These are phyloP conservation scores for Annulohypoxylon bovei DNA, from an alignment of 495 filamentous ascomycete species.

Conservation along the genomic window DNA sequence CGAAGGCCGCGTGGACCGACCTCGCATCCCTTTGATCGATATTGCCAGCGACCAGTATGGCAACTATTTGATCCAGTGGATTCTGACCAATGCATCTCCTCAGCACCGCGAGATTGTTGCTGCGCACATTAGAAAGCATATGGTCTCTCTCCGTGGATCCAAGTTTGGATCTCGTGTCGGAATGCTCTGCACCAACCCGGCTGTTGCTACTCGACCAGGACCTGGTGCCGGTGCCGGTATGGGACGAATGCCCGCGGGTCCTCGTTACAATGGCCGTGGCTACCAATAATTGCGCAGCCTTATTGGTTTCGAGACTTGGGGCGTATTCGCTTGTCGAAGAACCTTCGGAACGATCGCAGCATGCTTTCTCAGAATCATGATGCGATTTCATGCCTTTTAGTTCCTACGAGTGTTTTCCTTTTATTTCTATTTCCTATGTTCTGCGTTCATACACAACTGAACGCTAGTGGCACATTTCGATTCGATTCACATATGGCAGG, in stretches of 20 bases:
- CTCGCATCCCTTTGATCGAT: constrained; percentile 96
- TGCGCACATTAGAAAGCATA: constrained; percentile 95
- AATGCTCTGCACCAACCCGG: constrained; percentile 98
- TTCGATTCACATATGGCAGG: constrained; percentile 47
- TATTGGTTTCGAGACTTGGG: constrained; percentile 24
- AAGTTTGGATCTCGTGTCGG: constrained; percentile 98
- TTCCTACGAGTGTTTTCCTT: constrained; percentile 33
- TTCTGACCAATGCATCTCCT: constrained; percentile 83
- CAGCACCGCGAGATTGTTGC: constrained; percentile 94
- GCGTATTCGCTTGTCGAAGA: constrained; percentile 10
- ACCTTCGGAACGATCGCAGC: constrained; percentile 34
- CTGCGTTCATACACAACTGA: constrained; percentile 43
- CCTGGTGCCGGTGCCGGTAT: constrained; percentile 74
- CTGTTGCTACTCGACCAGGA: constrained; percentile 82
- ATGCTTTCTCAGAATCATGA: constrained; percentile 21
- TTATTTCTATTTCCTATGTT: constrained; percentile 49
- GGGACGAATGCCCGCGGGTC: constrained; percentile 65
- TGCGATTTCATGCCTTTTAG: constrained; percentile 9
- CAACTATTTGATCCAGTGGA: constrained; percentile 97
- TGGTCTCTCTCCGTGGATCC: constrained; percentile 97
- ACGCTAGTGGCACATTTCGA: constrained; percentile 43
- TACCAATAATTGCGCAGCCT: constrained; percentile 57
- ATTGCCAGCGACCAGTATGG: constrained; percentile 99
- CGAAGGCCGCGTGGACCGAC: constrained; percentile 87
- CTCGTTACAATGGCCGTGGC: constrained; percentile 57